Evolutionary conservation across 202 grass and related monocot genomes (phyloP).

Genomic region (Zoysia matrella): DNA sequence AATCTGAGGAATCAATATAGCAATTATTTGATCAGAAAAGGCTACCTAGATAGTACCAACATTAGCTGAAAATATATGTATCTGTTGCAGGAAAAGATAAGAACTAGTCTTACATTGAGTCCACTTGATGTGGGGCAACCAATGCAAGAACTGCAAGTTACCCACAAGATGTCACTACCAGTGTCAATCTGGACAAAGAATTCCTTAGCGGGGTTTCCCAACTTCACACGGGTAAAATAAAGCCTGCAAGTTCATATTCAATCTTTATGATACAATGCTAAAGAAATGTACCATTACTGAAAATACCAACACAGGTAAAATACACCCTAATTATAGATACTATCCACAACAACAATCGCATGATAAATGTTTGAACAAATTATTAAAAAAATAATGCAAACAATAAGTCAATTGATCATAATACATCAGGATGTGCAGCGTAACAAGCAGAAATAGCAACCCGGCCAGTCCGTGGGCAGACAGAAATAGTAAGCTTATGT

Average conservation of each 20-base stretch:
- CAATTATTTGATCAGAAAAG: slow-evolving; percentile 20
- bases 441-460: slow-evolving; percentile 22
- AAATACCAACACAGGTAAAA: not conserved
- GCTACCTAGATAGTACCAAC: slow-evolving; percentile 19
- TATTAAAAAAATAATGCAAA: slow-evolving; percentile 23
- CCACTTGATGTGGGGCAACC: slow-evolving; percentile 90
- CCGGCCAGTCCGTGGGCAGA: not conserved
- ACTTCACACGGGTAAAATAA: slow-evolving; percentile 90
- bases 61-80: slow-evolving; percentile 6
- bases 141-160: slow-evolving; percentile 75
- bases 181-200: slow-evolving; percentile 98
- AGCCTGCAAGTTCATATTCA: slow-evolving; percentile 63
- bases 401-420: slow-evolving; percentile 25
- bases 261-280: slow-evolving; percentile 35
- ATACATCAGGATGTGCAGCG: not conserved
- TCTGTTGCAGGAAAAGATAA: slow-evolving; percentile 33
- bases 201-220: slow-evolving; percentile 83
- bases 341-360: slow-evolving; percentile 23
- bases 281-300: not conserved
- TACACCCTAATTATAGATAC: not conserved
- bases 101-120: slow-evolving; percentile 68
- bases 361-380: slow-evolving; percentile 22
- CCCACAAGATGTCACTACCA: slow-evolving; percentile 95
- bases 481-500: not conserved
- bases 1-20: slow-evolving; percentile 60